Conservation (phyloP, 1,284 basidiomycete species). For the Vanrija sp. region DNA sequence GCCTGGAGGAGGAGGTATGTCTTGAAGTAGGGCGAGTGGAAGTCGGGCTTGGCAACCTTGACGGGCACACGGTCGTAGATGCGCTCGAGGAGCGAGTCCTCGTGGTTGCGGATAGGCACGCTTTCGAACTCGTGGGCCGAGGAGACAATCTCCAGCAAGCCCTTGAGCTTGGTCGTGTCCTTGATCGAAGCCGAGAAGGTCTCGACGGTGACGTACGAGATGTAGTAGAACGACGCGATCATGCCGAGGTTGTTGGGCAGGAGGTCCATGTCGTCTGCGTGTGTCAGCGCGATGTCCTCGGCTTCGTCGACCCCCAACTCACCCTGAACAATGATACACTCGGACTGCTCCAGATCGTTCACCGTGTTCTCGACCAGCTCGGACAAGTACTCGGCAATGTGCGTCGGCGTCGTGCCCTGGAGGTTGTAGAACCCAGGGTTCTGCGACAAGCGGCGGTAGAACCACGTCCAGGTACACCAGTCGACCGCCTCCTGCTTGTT, state of each 20-base stretch:
- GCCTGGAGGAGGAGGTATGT: slow-evolving; percentile 94
- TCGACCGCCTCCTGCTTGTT: slow-evolving; percentile 97
- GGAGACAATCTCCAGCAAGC: slow-evolving; percentile 89
- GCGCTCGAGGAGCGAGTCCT: slow-evolving; percentile 72
- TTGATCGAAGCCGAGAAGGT: slow-evolving; percentile 95
- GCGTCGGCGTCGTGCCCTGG: slow-evolving; percentile 87
- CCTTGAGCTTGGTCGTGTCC: slow-evolving; percentile 95
- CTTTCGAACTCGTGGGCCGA: slow-evolving; percentile 94
- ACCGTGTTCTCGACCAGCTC: slow-evolving; percentile 93
- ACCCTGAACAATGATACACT: slow-evolving; percentile 88
- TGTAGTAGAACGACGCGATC: slow-evolving; percentile 73
- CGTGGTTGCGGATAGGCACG: slow-evolving; percentile 89
- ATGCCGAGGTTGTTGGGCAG: slow-evolving; percentile 88
- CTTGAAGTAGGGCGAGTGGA: slow-evolving; percentile 95
- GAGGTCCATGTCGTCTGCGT: slow-evolving; percentile 86
- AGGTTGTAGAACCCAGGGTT: slow-evolving; percentile 85
- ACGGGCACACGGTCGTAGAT: slow-evolving; percentile 98
- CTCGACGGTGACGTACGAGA: slow-evolving; percentile 85
- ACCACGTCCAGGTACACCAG: slow-evolving; percentile 54
- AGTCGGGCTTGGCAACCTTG: slow-evolving; percentile 82
- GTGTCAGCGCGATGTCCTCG: slow-evolving; percentile 2
- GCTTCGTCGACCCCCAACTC: slow-evolving; percentile 40
- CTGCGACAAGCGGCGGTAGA: slow-evolving; percentile 93
- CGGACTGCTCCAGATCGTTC: slow-evolving; percentile 84
- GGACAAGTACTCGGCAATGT: slow-evolving; percentile 89